Evolutionary conservation across 2,329 filamentous ascomycete species (phyloP).

Genomic region (Diaporthe citrichinensis): DNA sequence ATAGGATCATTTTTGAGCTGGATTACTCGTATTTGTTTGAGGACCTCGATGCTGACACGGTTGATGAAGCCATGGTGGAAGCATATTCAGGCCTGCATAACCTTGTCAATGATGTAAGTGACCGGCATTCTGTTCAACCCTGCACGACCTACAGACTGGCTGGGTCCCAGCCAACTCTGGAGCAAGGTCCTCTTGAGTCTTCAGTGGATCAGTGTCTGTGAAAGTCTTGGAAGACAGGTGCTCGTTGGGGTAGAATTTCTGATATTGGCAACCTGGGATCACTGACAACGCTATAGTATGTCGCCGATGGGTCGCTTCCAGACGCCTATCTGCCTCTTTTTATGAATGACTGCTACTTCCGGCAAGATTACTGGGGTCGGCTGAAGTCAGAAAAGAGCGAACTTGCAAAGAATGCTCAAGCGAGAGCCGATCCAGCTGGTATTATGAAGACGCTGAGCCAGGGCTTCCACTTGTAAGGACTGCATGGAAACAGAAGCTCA

Average conservation of each 20-base stretch:
- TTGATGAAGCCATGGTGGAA: conserved; percentile 54
- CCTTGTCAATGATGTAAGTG: conserved; percentile 45
- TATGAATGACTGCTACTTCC: conserved; percentile 59
- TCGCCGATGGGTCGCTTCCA: conserved; percentile 52
- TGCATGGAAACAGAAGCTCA: background rate
- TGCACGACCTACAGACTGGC: background rate
- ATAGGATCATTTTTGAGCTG: conserved; percentile 59
- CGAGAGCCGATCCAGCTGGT: background rate
- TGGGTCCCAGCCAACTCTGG: background rate
- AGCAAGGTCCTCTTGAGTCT: background rate
- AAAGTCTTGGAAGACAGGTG: background rate
- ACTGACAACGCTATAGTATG: conserved; percentile 42
- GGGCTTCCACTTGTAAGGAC: background rate
- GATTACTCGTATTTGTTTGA: conserved; percentile 56
- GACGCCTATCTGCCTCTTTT: conserved; percentile 58
- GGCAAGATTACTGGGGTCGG: conserved; percentile 59
- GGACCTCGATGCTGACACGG: conserved; percentile 46
- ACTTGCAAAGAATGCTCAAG: background rate
- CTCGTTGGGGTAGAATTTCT: too few relatives aligned
- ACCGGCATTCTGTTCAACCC: background rate
- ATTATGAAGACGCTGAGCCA: conserved; percentile 4
- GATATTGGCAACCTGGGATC: background rate
- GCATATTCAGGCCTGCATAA: conserved; percentile 53
- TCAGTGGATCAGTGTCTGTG: too few relatives aligned
- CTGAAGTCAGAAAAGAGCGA: conserved; percentile 45